Evolutionary conservation across 164 flowering plant species (phyloP).

Genomic region (Vitis cinerea): DNA sequence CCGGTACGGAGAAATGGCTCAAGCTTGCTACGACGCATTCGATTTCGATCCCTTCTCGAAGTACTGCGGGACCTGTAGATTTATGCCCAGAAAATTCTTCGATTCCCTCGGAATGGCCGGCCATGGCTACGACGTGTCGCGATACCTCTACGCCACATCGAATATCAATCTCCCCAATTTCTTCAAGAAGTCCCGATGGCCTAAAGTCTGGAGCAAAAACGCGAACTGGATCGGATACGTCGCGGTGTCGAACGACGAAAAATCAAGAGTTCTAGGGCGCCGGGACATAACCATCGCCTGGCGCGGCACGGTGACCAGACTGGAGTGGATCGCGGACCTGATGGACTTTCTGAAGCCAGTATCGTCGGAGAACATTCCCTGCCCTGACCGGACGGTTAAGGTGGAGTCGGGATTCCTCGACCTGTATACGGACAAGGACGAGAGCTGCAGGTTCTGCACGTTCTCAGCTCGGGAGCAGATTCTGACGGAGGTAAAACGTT

Average conservation of each 20-base stretch:
- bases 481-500: slow-evolving; percentile 43
- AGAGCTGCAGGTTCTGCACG: slow-evolving; percentile 43
- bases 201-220: slow-evolving; percentile 59
- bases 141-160: slow-evolving; percentile 74
- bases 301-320: slow-evolving; percentile 81
- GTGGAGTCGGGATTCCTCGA: slow-evolving; percentile 76
- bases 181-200: slow-evolving; percentile 55
- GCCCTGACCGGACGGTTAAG: slow-evolving; percentile 59
- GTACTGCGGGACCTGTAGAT: slow-evolving; percentile 66
- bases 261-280: slow-evolving; percentile 56
- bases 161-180: slow-evolving; percentile 67
- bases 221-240: slow-evolving; percentile 95
- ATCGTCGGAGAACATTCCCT: slow-evolving; percentile 34
- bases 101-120: slow-evolving; percentile 30
- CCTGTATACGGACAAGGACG: slow-evolving; percentile 68
- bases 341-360: slow-evolving; percentile 54
- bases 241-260: slow-evolving; percentile 72
- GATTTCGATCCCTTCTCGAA: slow-evolving; percentile 69
- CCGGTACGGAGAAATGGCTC: slow-evolving; percentile 83
- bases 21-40: slow-evolving; percentile 79
- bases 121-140: slow-evolving; percentile 53
- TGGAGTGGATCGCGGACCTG: slow-evolving; percentile 75
- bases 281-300: slow-evolving; percentile 76
- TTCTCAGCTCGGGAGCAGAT: slow-evolving; percentile 75
- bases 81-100: slow-evolving; percentile 39